phyloP scores from a whole-genome alignment of 2,329 filamentous ascomycete species.

The Purpureocillium takamizusanense region DNA sequence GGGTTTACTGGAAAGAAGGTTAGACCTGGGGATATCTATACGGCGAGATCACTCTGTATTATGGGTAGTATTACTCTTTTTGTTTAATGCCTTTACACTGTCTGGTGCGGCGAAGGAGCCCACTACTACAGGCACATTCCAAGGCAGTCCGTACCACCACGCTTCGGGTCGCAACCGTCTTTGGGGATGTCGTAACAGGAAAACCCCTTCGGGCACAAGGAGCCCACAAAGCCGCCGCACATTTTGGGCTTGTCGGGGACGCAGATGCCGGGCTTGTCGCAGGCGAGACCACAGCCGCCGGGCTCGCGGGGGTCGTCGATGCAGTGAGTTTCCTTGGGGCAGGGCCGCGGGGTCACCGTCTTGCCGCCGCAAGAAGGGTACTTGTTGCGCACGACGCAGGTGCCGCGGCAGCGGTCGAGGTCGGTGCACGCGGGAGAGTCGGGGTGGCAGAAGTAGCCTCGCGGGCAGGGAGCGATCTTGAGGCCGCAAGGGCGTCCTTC shows the following conservation, averaged over 20 bases:
- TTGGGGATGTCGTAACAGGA: conserved; percentile 19
- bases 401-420: conserved; percentile 17
- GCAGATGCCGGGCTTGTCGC: conserved; percentile 24
- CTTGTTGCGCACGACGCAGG: conserved; percentile 16
- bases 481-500: conserved; percentile 15
- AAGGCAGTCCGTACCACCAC: conserved; percentile 18
- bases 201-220: conserved; percentile 15
- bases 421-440: conserved; percentile 12
- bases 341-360: conserved; percentile 12
- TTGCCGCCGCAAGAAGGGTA: conserved; percentile 24
- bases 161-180: conserved; percentile 17
- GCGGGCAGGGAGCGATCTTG: conserved; percentile 18
- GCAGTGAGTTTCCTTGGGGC: conserved; percentile 16
- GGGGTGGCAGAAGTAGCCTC: conserved; percentile 16
- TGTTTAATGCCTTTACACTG: background rate
- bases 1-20: too few species aligned
- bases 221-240: conserved; percentile 18
- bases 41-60: too few species aligned
- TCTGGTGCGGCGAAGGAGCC: background rate
- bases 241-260: conserved; percentile 10
- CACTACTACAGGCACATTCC: conserved; percentile 19
- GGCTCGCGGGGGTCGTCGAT: conserved; percentile 22
- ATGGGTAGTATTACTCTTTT: too few species aligned
- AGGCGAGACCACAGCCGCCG: conserved; percentile 22
- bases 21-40: too few species aligned